Evolutionary conservation across 805 yeast species (phyloP).

Genomic region (Saccharomycopsis selenospora): DNA sequence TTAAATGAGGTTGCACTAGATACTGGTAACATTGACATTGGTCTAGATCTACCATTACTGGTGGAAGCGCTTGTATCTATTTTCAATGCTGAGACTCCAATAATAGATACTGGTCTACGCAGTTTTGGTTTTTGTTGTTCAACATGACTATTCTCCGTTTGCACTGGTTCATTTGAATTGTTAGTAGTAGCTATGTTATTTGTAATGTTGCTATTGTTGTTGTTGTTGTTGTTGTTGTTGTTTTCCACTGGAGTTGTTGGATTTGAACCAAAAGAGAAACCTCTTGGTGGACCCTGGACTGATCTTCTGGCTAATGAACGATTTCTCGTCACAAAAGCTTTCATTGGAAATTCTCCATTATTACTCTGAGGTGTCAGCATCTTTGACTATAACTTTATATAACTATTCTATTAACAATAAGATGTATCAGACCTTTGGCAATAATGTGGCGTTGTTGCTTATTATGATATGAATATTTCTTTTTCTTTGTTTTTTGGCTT

Average conservation of each 20-base stretch:
- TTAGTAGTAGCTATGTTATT: not conserved
- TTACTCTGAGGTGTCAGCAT: too few species aligned
- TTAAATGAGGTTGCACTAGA: not conserved
- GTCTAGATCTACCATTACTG: slow-evolving; percentile 8
- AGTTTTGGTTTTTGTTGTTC: not conserved
- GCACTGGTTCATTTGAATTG: too few species aligned
- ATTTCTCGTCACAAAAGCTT: slow-evolving; percentile 20
- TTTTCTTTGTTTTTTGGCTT: too few species aligned
- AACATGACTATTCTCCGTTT: not conserved
- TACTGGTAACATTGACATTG: slow-evolving; percentile 15
- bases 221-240: slow-evolving; percentile 1
- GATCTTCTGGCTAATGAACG: slow-evolving; percentile 21
- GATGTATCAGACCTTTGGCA: too few species aligned
- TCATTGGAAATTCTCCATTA: slow-evolving; percentile 17
- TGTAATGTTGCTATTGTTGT: not conserved
- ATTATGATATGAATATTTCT: too few species aligned
- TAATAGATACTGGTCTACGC: slow-evolving; percentile 18
- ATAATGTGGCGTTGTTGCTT: too few species aligned
- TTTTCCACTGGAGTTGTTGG: not conserved
- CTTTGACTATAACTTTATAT: too few species aligned
- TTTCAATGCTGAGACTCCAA: not conserved
- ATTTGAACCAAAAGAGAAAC: not conserved
- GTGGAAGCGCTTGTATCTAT: not conserved
- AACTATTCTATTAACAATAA: too few species aligned
- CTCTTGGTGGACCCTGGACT: slow-evolving; percentile 18